phyloP scores from a whole-genome alignment of 305 asterid genomes.

The Euphrasia arctica region DNA sequence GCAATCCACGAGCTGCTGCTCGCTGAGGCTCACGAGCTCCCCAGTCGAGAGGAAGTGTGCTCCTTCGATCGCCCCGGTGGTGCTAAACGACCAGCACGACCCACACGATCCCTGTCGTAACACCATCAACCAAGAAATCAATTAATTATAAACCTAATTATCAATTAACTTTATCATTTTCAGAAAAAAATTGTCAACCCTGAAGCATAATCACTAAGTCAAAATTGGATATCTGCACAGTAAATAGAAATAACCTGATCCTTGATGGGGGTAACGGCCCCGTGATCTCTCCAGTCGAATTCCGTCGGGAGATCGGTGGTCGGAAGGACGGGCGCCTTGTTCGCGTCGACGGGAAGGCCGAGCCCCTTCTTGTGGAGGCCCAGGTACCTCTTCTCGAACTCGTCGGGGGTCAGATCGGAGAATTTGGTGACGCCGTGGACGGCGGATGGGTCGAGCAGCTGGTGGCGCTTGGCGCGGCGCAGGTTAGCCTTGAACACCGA shows the following conservation, averaged over 20 bases:
- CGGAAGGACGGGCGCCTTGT: constrained; percentile 71
- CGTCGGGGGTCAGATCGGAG: constrained; percentile 74
- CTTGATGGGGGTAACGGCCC: constrained; percentile 78
- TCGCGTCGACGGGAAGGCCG: constrained; percentile 55
- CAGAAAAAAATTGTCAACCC: background rate
- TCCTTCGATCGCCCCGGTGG: constrained; percentile 82
- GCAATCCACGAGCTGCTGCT: constrained; percentile 96
- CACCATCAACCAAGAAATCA: background rate
- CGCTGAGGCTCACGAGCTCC: constrained; percentile 80
- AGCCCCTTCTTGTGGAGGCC: constrained; percentile 40
- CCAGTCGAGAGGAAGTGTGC: constrained; percentile 78
- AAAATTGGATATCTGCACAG: background rate
- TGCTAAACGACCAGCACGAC: constrained; percentile 91
- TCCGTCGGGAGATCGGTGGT: constrained; percentile 64
- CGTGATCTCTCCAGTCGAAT: constrained; percentile 86
- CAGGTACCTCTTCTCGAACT: constrained; percentile 58
- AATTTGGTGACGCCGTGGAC: constrained; percentile 81
- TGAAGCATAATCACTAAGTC: background rate
- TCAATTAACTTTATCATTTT: too few relatives aligned
- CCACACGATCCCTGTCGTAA: constrained; percentile 76
- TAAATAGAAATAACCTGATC: constrained; percentile 52
- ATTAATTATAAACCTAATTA: background rate
- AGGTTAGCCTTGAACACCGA: constrained; percentile 74
- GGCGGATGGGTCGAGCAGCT: constrained; percentile 78
- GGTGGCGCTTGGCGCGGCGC: constrained; percentile 72